phyloP scores from a whole-genome alignment of 345 rosid genomes.

The Aegle marmelos region DNA sequence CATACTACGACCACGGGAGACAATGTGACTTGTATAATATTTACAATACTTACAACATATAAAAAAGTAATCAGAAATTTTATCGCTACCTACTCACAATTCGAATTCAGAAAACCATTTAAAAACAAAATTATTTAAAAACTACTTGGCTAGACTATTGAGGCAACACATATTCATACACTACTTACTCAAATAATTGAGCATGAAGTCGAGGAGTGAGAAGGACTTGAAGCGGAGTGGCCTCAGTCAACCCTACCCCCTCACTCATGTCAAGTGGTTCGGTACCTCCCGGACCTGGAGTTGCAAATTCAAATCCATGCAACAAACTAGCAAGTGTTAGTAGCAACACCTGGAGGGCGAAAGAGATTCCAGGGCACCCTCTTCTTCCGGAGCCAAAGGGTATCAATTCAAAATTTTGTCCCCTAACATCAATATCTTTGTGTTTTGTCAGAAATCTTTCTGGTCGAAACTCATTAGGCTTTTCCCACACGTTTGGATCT shows the following conservation, averaged over 20 bases:
- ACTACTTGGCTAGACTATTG: too few species aligned
- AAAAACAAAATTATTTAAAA: too few species aligned
- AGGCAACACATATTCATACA: background rate
- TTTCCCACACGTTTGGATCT: conserved; percentile 32
- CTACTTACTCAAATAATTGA: background rate
- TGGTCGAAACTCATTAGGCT: conserved; percentile 31
- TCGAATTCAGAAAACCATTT: too few species aligned
- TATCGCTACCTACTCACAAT: too few species aligned
- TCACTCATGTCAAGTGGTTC: conserved; percentile 28
- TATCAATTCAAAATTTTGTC: conserved; percentile 32
- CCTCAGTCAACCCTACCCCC: conserved; percentile 13
- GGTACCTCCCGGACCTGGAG: background rate
- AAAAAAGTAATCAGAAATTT: too few species aligned
- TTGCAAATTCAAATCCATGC: conserved; percentile 34
- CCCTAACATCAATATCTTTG: conserved; percentile 28
- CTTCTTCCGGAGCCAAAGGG: conserved; percentile 46
- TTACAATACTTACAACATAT: too few species aligned
- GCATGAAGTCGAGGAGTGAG: conserved; percentile 24
- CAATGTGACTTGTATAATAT: too few species aligned
- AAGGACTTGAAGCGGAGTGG: background rate
- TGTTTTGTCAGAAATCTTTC: conserved; percentile 38
- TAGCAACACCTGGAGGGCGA: conserved; percentile 28
- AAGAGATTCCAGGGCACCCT: conserved; percentile 36
- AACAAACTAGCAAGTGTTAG: conserved; percentile 31
- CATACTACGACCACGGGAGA: too few species aligned